Conservation (phyloP, 148 eudicot genomes). For the Cornus controversa region DNA sequence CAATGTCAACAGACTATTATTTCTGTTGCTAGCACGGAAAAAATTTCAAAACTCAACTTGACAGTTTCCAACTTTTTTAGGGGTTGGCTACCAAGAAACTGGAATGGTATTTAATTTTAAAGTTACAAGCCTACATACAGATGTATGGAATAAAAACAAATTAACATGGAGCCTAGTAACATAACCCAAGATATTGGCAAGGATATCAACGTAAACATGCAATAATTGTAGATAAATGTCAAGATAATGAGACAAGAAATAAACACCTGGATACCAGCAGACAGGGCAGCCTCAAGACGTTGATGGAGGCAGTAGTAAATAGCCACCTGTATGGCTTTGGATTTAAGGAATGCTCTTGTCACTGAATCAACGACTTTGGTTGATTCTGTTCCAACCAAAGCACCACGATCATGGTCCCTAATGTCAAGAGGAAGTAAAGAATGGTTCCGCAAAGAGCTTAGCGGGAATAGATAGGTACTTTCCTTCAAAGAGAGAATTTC, state of each 20-base stretch:
- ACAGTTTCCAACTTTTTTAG: too few relatives aligned
- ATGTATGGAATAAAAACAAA: not conserved
- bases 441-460: conserved; percentile 55
- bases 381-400: conserved; percentile 47
- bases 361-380: conserved; percentile 55
- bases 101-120: not conserved
- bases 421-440: conserved; percentile 57
- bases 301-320: conserved; percentile 85
- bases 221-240: not conserved
- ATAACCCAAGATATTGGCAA: not conserved
- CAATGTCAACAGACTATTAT: not conserved
- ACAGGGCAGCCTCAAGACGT: conserved; percentile 57
- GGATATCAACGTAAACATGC: not conserved
- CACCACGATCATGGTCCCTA: conserved; percentile 39
- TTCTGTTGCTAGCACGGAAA: not conserved
- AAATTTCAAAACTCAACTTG: not conserved
- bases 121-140: not conserved
- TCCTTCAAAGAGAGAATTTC: conserved; percentile 46
- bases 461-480: conserved; percentile 55
- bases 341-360: conserved; percentile 60
- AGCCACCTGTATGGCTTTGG: conserved; percentile 74
- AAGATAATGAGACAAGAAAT: conserved; percentile 3
- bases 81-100: not conserved
- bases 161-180: not conserved
- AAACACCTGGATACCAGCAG: conserved; percentile 72